Percentiles rank a stretch among this genome's conserved stretches.
phyloP scores from a whole-genome alignment of 164 flowering plant species.

The Paratinospora sagittata region DNA sequence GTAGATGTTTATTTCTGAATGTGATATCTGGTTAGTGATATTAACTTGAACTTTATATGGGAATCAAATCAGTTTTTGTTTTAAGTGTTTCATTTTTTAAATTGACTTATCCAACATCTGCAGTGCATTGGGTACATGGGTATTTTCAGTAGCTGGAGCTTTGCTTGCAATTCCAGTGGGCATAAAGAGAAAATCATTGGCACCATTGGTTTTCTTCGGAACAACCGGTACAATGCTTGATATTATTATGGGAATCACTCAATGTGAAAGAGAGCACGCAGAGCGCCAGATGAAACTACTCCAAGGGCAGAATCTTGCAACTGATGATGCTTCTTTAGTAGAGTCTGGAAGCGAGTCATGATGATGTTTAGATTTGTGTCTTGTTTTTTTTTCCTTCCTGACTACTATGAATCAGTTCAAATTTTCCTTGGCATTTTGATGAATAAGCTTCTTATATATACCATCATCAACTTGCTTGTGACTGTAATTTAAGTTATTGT shows the following conservation, averaged over 20 bases:
- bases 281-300: constrained; percentile 85
- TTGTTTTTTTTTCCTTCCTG: not conserved
- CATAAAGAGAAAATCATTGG: constrained; percentile 78
- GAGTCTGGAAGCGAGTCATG: constrained; percentile 27
- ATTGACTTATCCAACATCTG: constrained; percentile 10
- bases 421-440: not conserved
- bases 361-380: constrained; percentile 4
- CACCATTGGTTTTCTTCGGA: constrained; percentile 95
- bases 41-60: not conserved
- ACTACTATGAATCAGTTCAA: not conserved
- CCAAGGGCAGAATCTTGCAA: constrained; percentile 51
- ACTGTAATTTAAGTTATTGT: not conserved
- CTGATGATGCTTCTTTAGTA: constrained; percentile 21
- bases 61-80: not conserved
- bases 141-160: constrained; percentile 92
- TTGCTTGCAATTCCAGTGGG: constrained; percentile 93
- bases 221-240: constrained; percentile 98
- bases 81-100: not conserved
- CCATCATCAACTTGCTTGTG: not conserved
- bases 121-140: constrained; percentile 98
- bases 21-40: not conserved
- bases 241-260: constrained; percentile 81
- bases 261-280: constrained; percentile 94
- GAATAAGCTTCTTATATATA: constrained; percentile 5
- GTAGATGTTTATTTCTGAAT: too few relatives aligned